phyloP scores from a whole-genome alignment of 1,139 yeast species.

The Saccharomyces hybrid region DNA sequence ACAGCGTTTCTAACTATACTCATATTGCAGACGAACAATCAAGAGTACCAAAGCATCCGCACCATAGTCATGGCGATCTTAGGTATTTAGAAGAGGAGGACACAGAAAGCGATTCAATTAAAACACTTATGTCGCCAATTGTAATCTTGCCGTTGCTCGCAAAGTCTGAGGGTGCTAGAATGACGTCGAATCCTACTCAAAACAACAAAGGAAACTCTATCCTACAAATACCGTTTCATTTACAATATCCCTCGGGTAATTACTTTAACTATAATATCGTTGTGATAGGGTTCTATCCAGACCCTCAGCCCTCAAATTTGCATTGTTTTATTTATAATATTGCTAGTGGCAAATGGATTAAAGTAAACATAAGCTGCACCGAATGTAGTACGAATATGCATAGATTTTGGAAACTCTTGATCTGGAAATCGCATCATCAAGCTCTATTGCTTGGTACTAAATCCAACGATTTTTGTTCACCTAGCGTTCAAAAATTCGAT shows the following conservation, averaged over 20 bases:
- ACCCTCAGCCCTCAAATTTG: slow-evolving; percentile 36
- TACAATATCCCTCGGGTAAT: slow-evolving; percentile 54
- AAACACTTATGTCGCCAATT: slow-evolving; percentile 21
- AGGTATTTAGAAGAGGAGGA: not conserved
- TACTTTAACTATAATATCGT: slow-evolving; percentile 58
- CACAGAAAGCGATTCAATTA: slow-evolving; percentile 1
- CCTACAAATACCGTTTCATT: slow-evolving; percentile 28
- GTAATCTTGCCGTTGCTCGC: slow-evolving; percentile 29
- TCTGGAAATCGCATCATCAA: slow-evolving; percentile 72
- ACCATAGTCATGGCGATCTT: not conserved
- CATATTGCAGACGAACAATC: not conserved
- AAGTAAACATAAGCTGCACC: slow-evolving; percentile 46
- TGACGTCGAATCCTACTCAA: slow-evolving; percentile 13
- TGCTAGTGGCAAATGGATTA: slow-evolving; percentile 62
- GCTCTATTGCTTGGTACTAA: slow-evolving; percentile 46
- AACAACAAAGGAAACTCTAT: slow-evolving; percentile 10
- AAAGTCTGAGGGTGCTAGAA: slow-evolving; percentile 28
- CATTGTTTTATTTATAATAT: slow-evolving; percentile 54
- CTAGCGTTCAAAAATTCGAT: slow-evolving; percentile 54
- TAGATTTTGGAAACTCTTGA: slow-evolving; percentile 58
- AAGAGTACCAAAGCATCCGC: not conserved
- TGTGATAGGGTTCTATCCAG: slow-evolving; percentile 46
- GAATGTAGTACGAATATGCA: slow-evolving; percentile 48
- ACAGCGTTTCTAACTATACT: not conserved
- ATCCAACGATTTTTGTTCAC: slow-evolving; percentile 41